Evolutionary conservation across 2,329 filamentous ascomycete species (phyloP).

Genomic region (Sporothrix protearum): DNA sequence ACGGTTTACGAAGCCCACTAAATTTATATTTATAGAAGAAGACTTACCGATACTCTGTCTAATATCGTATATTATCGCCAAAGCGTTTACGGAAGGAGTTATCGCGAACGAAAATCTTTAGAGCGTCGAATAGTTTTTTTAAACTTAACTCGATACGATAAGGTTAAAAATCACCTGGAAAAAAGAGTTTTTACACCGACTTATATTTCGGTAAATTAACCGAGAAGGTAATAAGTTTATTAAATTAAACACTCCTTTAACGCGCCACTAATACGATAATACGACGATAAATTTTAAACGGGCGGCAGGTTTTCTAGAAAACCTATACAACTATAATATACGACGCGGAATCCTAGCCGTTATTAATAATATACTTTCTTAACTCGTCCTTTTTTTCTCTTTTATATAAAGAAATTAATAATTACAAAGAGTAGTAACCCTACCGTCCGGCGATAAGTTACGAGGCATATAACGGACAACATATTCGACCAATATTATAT

Average conservation of each 20-base stretch:
- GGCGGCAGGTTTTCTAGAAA: neutral
- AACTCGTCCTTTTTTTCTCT: neutral
- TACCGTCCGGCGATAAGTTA: neutral
- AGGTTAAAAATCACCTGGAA: slow-evolving; percentile 11
- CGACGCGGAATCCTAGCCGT: neutral
- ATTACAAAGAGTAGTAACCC: neutral
- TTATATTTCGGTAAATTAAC: neutral
- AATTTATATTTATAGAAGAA: neutral
- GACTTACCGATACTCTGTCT: neutral
- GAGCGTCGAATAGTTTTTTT: slow-evolving; percentile 22
- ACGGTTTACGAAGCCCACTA: neutral
- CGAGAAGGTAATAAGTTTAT: neutral
- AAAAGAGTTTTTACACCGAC: neutral
- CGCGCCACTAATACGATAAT: neutral
- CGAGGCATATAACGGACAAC: too few species aligned
- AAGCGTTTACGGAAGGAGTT: slow-evolving; percentile 20
- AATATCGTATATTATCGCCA: slow-evolving; percentile 22
- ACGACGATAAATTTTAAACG: neutral
- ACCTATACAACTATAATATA: neutral
- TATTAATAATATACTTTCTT: neutral
- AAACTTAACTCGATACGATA: slow-evolving; percentile 22
- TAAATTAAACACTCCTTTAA: neutral
- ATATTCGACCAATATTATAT: too few species aligned
- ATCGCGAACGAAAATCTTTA: slow-evolving; percentile 22
- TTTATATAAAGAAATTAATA: neutral